Conservation (phyloP, 1,139 yeast genomes). For the Geotrichum cucujoidarum region DNA sequence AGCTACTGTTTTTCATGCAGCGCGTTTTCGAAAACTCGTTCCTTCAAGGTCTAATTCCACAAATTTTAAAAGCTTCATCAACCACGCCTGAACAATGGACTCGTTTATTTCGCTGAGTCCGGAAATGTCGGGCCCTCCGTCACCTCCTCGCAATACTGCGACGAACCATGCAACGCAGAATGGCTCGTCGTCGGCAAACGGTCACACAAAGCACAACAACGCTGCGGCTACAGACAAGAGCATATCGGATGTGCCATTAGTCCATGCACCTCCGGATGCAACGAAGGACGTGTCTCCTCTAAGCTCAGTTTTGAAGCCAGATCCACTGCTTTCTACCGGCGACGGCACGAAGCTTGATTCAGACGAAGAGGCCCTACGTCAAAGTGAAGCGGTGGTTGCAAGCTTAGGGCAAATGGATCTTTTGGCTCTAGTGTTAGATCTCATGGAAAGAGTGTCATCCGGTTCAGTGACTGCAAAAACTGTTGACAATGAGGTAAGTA, state of each 20-base stretch:
- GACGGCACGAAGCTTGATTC: not conserved
- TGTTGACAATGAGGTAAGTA: constrained; percentile 20
- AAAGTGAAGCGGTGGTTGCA: constrained; percentile 13
- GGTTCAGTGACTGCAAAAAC: constrained; percentile 21
- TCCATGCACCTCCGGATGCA: not conserved
- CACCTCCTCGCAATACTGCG: not conserved
- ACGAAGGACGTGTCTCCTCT: not conserved
- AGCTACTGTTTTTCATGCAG: too few species aligned
- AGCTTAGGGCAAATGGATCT: constrained; percentile 18
- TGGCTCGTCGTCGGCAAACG: too few species aligned
- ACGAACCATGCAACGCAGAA: too few species aligned
- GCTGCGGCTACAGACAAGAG: not conserved
- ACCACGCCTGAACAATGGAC: constrained; percentile 17
- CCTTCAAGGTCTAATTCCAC: too few species aligned
- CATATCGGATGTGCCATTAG: not conserved
- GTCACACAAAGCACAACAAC: too few species aligned
- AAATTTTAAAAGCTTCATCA: too few species aligned
- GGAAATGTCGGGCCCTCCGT: constrained; percentile 11
- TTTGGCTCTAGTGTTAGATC: constrained; percentile 18
- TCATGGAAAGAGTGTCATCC: constrained; percentile 15
- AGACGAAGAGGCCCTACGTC: constrained; percentile 6
- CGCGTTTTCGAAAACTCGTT: too few species aligned
- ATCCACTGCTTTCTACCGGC: not conserved
- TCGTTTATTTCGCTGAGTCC: constrained; percentile 19
- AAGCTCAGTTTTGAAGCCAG: not conserved